These are phyloP conservation scores for Microdochium bolleyi DNA, from an alignment of 2,329 filamentous ascomycete species.

Conservation along the genomic window DNA sequence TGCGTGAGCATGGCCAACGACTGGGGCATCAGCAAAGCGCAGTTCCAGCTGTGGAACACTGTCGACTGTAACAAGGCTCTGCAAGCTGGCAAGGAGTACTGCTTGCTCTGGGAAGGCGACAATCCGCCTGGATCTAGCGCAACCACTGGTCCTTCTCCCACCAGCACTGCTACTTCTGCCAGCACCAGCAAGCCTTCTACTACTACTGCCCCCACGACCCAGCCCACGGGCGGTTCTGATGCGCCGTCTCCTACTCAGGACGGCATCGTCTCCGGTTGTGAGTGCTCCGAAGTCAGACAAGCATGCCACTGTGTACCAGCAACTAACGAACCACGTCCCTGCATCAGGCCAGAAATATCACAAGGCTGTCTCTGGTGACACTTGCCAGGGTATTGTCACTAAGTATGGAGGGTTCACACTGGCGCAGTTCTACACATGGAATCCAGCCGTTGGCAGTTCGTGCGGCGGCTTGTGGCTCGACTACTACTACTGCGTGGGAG, in stretches of 20 bases:
- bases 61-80: not conserved
- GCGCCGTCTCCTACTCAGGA: not conserved
- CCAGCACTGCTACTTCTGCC: not conserved
- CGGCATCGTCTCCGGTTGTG: not conserved
- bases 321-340: no score
- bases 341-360: not conserved
- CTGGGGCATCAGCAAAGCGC: not conserved
- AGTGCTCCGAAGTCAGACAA: not conserved
- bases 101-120: not conserved
- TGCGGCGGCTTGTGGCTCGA: not conserved
- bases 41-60: not conserved
- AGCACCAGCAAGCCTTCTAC: not conserved
- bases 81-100: not conserved
- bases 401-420: not conserved
- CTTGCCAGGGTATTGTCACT: not conserved
- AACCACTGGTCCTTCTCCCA: not conserved
- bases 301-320: no score
- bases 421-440: not conserved
- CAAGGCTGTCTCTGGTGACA: not conserved
- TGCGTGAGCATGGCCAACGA: not conserved
- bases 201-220: not conserved
- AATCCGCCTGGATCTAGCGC: not conserved
- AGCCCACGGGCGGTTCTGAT: not conserved
- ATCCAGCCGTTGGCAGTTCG: not conserved
- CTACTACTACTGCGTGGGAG: slow-evolving; percentile 1